Evolutionary conservation across 208 protist species (phyloP).

Genomic region (Leishmania major): DNA sequence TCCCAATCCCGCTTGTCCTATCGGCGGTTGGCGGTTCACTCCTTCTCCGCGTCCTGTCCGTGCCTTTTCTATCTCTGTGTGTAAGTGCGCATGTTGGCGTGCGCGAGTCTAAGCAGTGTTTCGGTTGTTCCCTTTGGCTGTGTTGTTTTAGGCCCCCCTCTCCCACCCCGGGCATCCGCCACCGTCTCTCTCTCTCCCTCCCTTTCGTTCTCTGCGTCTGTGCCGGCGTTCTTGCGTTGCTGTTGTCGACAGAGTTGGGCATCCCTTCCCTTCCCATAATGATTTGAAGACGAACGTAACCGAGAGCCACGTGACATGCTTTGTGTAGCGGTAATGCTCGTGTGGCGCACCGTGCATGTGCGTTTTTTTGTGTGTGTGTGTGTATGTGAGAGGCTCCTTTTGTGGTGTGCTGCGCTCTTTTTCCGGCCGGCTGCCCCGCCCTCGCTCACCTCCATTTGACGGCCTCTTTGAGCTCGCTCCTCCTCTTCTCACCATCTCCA

Average conservation of each 20-base stretch:
- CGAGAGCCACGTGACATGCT: neutral
- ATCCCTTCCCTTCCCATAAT: neutral
- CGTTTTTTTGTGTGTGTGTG: neutral
- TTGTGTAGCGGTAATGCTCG: neutral
- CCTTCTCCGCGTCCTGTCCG: conserved; percentile 5
- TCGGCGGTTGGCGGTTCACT: neutral
- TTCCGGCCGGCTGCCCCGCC: neutral
- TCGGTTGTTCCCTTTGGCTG: neutral
- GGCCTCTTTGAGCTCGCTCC: neutral
- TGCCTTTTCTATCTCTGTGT: conserved; percentile 1
- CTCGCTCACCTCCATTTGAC: neutral
- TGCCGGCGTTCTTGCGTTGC: no score
- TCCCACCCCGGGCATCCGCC: neutral
- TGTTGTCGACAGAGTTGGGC: no score
- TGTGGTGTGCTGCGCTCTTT: neutral
- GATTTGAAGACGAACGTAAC: neutral
- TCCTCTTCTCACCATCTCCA: neutral
- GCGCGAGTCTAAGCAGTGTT: neutral
- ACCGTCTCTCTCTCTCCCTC: neutral
- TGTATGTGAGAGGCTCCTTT: neutral
- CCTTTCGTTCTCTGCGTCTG: neutral
- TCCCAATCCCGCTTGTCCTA: neutral
- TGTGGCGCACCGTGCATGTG: neutral
- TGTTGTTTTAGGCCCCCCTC: neutral
- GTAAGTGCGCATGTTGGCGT: conserved; percentile 1